Evolutionary conservation across 257 asterid species (phyloP), one percentile per base, ranked within the genome.

Genomic region (Fraxinus cuspidata): DNA sequence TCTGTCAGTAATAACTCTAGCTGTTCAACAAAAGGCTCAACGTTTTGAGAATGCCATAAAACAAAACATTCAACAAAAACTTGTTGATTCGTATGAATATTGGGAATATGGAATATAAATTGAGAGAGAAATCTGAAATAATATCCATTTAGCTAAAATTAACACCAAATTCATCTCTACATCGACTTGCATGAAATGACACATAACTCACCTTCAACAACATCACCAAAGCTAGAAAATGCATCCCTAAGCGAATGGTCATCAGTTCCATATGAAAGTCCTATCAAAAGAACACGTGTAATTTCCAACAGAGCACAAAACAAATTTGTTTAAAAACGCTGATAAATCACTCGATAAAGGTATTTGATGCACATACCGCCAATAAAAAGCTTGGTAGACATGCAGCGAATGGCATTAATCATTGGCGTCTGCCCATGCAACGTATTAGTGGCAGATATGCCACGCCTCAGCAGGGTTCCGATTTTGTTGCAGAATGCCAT

Each of bases 211-310:
- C 68, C 68, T 60, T 60, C 68, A 60, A 21, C 68, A 60, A 60
- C 68, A 11, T 91, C 92, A 21, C 99, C 99, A 76, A 84, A 94
- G 85, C 80, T 74, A 56, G 88, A 12, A 79, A 94, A 94, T 66
- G 99, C 99, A 1, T 92, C 92, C 83, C 44, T 89, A 74, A 92
- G 83, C 7, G 87, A 72, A 51, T 72, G 78, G 60, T 91, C 96
- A 70, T 92, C 91, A 71, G 96, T 89, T 75, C 86, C 89, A 66
- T 77, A 91, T 5, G 99, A 89, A 44, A 94, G 97, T 65, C 99
- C 99, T 94, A 34, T 69, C 7, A 27, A 18, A 78, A 3, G 25
- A 70, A 37, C 3, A 70, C 68, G 3, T 0, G 7, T 21, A 60
- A 60, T 10, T 11, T 60, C 27, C 2, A 60, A 25, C 5, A 60